Evolutionary conservation across 768 basidiomycete genomes (phyloP), one percentile per base, ranked within the genome.

Genomic region (Kwoniella dejecticola): DNA sequence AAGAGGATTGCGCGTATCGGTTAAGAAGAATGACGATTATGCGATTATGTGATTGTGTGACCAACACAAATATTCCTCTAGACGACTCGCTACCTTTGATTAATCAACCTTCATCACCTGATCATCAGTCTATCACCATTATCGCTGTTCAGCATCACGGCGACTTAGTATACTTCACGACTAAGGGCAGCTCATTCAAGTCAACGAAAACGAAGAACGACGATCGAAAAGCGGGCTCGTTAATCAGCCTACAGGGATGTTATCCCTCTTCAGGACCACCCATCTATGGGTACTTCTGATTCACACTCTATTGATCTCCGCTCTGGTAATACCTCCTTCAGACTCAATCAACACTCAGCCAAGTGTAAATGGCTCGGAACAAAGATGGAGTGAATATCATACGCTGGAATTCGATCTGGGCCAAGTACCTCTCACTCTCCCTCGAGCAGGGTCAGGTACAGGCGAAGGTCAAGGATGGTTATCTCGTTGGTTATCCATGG

Each of bases 401-500:
- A 24, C 27, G 30, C 11, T 29, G 17, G 36, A 21, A 15, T 49
- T 38, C 27, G 44, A 57, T 27, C 19, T 57, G 17, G 56, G 56
- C 19, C 46, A 47, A 40, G 46, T 57, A 6, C 56, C 56, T 2
- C 15, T 57, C 1, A 24, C 24, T 13, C 13, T 49, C 23, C 56
- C 58, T 15, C 47, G 47, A 31, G 36, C 21, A 8, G 11, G 11
- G 19, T 8, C 19, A 42, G 19, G 19, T n/a, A n/a, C n/a, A 23
- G 33, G 52, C 15, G 48, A 45, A 7, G 48, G 26, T 40, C 40
- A 55, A 53, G 64, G 68, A 8, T 66, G 68, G 68, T 53, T 66
- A 31, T 38, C 46, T 33, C 30, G 65, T 38, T 72, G 68, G 70
- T 60, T 73, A 47, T 36, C 62, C 17, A 60, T 73, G 41, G 71